Evolutionary conservation across 2,329 filamentous ascomycete species (phyloP), one percentile per base, ranked within the genome.

Genomic region (Pseudogymnoascus sp.): DNA sequence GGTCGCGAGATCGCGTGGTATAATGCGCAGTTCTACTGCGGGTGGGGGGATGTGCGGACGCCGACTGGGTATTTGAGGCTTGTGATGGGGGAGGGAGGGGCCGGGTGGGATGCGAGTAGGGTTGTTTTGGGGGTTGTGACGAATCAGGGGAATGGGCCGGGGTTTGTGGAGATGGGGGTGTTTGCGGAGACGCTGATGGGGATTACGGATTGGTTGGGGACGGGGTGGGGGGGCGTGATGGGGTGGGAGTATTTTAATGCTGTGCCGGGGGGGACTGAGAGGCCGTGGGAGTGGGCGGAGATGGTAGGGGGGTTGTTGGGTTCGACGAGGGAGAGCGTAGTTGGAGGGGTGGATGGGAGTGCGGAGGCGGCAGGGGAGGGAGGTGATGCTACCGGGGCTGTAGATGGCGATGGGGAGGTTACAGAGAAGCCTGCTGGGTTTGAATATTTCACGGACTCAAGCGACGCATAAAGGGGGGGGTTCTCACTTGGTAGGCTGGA

Each of bases 181-280:
- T 75, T 90, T 23, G 79, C 80, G 10, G 76, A 78, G 16, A 83
- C 88, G 18, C 73, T 91, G 50, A 78, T 79, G 31, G 71, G 78
- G 42, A 72, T 92, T 67, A 76, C 81, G 37, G 77, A 82, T 37
- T 80, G 80, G 64, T 90, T 61, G 60, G 63, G 31, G 69, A 82
- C 83, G 1, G 77, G 77, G 0, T 94, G 96, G 73, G 92, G 92
- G 0, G 0, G 92, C 92, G 86, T 97, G 5, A 94, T 94, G 86
- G 91, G 91, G 2, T 97, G 92, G 92, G 92, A 97, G 77, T 96
- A 94, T 73, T 96, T 93, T 77, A 95, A 96, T 77, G 84, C 87
- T 63, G 73, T 86, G 64, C 89, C 90, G 0, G 87, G 86, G 1
- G 86, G 83, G 23, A 72, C 72, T 1, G 77, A 78, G 11, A 76